phyloP scores from a whole-genome alignment of 352 stramenopile genomes.

The Globisporangium spinosum region DNA sequence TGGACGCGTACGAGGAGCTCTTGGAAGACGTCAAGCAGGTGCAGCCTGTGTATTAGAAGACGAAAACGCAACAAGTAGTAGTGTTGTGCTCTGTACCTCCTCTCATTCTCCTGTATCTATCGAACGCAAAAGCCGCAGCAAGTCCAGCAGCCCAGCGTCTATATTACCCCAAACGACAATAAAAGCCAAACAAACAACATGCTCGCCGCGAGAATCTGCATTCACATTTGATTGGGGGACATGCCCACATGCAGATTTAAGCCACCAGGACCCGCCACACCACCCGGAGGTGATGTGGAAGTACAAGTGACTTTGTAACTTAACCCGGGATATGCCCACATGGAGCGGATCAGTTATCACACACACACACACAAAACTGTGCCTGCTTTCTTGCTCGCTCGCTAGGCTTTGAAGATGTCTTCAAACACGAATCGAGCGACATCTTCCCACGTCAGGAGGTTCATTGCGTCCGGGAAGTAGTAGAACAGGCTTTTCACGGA shows the following conservation, averaged over 20 bases:
- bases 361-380: not conserved
- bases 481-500: conserved; percentile 67
- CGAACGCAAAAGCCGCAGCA: conserved; percentile 8
- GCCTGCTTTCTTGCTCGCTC: not conserved
- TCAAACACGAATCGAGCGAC: conserved; percentile 61
- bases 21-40: conserved; percentile 87
- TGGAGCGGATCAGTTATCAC: not conserved
- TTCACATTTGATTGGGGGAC: not conserved
- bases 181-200: conserved; percentile 12
- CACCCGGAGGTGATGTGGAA: too few relatives aligned
- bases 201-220: not conserved
- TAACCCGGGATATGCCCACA: not conserved
- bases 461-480: conserved; percentile 48
- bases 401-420: conserved; percentile 40
- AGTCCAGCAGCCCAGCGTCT: conserved; percentile 10
- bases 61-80: conserved; percentile 20
- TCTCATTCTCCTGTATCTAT: conserved; percentile 24
- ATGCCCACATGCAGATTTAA: too few relatives aligned
- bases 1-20: conserved; percentile 90
- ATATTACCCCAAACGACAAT: conserved; percentile 14
- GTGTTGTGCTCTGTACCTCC: conserved; percentile 12
- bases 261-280: too few relatives aligned
- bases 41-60: conserved; percentile 77
- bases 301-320: too few relatives aligned
- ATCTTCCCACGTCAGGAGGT: conserved; percentile 49